Percentiles rank a stretch among this genome's conserved stretches.
Evolutionary conservation across 805 yeast species (phyloP).

Genomic region (Lachancea cidri): DNA sequence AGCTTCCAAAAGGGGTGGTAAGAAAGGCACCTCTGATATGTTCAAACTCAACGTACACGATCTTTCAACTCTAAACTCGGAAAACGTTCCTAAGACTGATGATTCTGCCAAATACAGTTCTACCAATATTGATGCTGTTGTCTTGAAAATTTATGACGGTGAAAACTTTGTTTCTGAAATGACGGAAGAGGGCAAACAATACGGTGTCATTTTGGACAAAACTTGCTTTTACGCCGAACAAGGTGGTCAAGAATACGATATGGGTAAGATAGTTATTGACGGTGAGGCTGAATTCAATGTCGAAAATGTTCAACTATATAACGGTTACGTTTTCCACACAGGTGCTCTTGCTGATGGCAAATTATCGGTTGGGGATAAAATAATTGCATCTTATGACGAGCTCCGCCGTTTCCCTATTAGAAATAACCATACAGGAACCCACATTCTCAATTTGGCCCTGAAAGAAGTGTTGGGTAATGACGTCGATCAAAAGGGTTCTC

Average conservation of each 20-base stretch:
- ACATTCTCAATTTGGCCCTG: constrained; percentile 83
- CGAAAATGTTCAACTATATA: constrained; percentile 85
- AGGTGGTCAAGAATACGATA: constrained; percentile 98
- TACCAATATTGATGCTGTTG: constrained; percentile 61
- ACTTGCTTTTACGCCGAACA: constrained; percentile 97
- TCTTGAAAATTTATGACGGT: constrained; percentile 70
- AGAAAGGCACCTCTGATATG: constrained; percentile 49
- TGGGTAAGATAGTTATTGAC: constrained; percentile 87
- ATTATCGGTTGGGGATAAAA: constrained; percentile 58
- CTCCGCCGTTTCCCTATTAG: constrained; percentile 93
- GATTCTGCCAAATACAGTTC: constrained; percentile 73
- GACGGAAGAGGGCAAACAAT: constrained; percentile 44
- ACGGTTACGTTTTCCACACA: constrained; percentile 93
- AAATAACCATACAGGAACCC: constrained; percentile 98
- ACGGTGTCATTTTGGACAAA: constrained; percentile 79
- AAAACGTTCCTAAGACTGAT: constrained; percentile 68
- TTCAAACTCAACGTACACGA: constrained; percentile 91
- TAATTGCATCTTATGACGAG: constrained; percentile 87
- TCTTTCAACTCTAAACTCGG: constrained; percentile 59
- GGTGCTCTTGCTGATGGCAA: constrained; percentile 78
- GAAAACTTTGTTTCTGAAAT: constrained; percentile 51
- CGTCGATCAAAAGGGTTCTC: constrained; percentile 93
- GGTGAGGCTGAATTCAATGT: constrained; percentile 85
- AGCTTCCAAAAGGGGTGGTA: constrained; percentile 88
- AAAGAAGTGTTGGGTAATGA: constrained; percentile 81